Conservation (phyloP, 371 early-diverging fungal genomes). For the Mucor piriformis region DNA sequence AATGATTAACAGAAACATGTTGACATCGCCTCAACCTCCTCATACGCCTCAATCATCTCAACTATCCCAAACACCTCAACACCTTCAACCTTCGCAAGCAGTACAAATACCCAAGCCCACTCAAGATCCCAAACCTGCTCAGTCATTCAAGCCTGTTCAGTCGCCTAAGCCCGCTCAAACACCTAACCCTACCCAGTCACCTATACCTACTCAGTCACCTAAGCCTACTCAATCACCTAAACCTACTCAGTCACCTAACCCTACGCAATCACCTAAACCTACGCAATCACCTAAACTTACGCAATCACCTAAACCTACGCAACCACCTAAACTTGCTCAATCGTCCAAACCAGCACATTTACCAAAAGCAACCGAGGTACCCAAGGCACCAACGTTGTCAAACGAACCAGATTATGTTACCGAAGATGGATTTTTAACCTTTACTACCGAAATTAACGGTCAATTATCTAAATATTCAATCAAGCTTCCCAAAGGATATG, state of each 20-base stretch:
- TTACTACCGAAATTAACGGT: slow-evolving; percentile 48
- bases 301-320: not conserved
- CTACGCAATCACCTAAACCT: not conserved
- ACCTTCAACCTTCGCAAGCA: not conserved
- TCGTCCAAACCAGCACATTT: not conserved
- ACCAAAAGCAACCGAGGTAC: not conserved
- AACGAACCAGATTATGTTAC: slow-evolving; percentile 24
- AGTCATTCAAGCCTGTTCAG: not conserved
- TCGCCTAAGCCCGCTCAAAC: not conserved
- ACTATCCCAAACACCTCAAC: no score
- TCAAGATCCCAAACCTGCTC: not conserved
- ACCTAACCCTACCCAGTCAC: not conserved
- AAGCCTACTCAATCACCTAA: not conserved
- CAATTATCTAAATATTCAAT: slow-evolving; percentile 38
- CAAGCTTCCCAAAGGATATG: slow-evolving; percentile 25
- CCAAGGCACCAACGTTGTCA: not conserved
- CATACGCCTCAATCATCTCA: not conserved
- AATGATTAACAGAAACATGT: not conserved
- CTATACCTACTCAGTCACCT: not conserved
- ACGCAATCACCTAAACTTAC: not conserved
- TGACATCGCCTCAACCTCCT: not conserved
- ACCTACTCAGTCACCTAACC: not conserved
- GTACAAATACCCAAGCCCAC: not conserved
- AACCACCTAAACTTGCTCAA: not conserved
- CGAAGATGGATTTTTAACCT: slow-evolving; percentile 40